Conservation (phyloP, 1,284 basidiomycete species). For the Moesziomyces globuligerus region DNA sequence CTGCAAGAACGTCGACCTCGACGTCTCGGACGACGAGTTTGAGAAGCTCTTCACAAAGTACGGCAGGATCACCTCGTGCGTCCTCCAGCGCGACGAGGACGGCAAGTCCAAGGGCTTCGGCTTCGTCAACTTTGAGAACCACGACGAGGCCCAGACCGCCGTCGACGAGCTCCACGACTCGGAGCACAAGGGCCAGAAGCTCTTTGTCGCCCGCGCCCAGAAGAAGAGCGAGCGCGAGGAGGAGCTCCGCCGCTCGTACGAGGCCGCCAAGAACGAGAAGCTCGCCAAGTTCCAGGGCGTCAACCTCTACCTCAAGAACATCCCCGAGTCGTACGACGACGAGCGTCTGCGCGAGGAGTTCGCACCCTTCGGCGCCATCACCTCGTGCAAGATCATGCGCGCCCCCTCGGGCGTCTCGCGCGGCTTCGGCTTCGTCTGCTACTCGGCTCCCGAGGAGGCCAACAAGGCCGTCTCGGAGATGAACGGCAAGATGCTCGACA, state of each 20-base stretch:
- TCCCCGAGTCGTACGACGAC: conserved; percentile 67
- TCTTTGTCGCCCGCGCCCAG: conserved; percentile 96
- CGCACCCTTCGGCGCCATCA: conserved; percentile 95
- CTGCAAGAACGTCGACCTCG: conserved; percentile 93
- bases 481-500: conserved; percentile 99
- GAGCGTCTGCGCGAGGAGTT: conserved; percentile 74
- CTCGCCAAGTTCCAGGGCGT: conserved; percentile 98
- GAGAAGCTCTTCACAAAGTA: conserved; percentile 81
- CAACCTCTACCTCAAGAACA: conserved; percentile 99
- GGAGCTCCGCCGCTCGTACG: conserved; percentile 92
- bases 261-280: conserved; percentile 95
- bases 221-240: conserved; percentile 99
- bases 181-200: conserved; percentile 86
- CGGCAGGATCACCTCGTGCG: conserved; percentile 89
- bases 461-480: conserved; percentile 99
- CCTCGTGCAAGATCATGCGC: conserved; percentile 99
- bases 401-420: conserved; percentile 81
- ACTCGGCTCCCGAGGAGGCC: conserved; percentile 97
- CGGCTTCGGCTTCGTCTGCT: conserved; percentile 99
- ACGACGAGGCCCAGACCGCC: conserved; percentile 90
- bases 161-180: conserved; percentile 90
- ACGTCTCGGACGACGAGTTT: conserved; percentile 88
- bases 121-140: conserved; percentile 94
- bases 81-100: conserved; percentile 78
- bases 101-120: conserved; percentile 95